Base-by-base conservation (phyloP, 306 rosid species). In the Adenanthera pavonina region DNA sequence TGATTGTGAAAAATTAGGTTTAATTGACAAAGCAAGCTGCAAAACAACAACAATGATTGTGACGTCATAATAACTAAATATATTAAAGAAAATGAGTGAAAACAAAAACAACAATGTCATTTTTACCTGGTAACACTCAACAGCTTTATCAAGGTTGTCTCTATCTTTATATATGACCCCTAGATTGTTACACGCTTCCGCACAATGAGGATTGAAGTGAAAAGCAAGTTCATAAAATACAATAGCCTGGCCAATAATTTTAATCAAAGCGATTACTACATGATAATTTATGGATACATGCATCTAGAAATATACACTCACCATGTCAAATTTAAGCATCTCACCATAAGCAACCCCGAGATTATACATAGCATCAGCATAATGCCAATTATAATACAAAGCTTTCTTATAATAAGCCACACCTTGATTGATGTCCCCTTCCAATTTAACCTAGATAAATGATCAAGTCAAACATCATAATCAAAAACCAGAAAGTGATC, bases 281-380 rank as follows among this genome's bases (percentile, higher is more conserved):
- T 2, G 43, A 61, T 33, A 56, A 69, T 6, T 41, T 15, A 12
- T n/a, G 36, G 19, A 56, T 53, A 38, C 46, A 9, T 52, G 75
- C 25, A 72, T 69, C 73, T 43, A 68, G 73, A 68, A 10, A 46
- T 20, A 69, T 19, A 44, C 56, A 84, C 89, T 62, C 81, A 96
- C 99, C 99, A 88, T 92, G 81, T 96, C 99, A 84, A 93, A 96
- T 89, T 92, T 92, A 16, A 96, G 98, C 97, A 93, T 96, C 88
- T 96, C 99, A 75, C 99, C 99, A 83, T 96, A 96, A 54, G 99
- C 99, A 81, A 96, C 99, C 79, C 98, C 99, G 17, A 96, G 97
- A 91, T 96, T 96, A 86, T 96, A 96, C 99, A 96, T 93, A 74
- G 99, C 99, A 87, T 96, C 99, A 72, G 99, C 99, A 82, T 96